Percentiles rank a stretch among this genome's conserved stretches.
phyloP scores from a whole-genome alignment of 2,329 filamentous ascomycete genomes.

The Penicillium sp. region DNA sequence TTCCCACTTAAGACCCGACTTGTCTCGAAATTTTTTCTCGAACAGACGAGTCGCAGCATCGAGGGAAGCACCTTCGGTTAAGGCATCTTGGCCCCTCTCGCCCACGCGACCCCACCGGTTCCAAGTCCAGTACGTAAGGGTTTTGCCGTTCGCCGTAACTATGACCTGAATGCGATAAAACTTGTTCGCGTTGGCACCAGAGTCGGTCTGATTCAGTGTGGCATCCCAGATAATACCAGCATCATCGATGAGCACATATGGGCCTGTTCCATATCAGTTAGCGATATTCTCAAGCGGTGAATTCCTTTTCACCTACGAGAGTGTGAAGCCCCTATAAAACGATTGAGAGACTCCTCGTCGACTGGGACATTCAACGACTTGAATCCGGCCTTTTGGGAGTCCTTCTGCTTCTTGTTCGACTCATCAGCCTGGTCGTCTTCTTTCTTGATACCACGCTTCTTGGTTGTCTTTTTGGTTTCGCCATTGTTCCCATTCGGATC shows the following conservation, averaged over 20 bases:
- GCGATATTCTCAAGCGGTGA: not conserved
- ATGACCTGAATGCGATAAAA: conserved; percentile 76
- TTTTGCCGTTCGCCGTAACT: not conserved
- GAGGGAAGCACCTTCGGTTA: conserved; percentile 45
- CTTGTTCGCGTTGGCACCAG: conserved; percentile 76
- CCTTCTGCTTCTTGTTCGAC: conserved; percentile 45
- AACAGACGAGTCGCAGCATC: conserved; percentile 50
- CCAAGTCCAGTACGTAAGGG: conserved; percentile 63
- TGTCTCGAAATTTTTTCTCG: conserved; percentile 62
- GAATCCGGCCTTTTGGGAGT: conserved; percentile 50
- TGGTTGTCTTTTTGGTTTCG: conserved; percentile 25
- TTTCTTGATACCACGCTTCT: conserved; percentile 22
- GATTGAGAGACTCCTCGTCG: conserved; percentile 43
- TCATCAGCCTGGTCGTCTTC: conserved; percentile 4
- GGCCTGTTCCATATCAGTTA: not conserved
- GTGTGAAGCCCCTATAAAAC: not conserved
- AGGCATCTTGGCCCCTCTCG: conserved; percentile 52
- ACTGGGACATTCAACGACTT: conserved; percentile 51
- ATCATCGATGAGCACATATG: conserved; percentile 67
- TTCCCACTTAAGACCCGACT: conserved; percentile 57
- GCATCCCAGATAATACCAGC: conserved; percentile 75
- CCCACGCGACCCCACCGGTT: conserved; percentile 81
- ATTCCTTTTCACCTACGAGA: not conserved
- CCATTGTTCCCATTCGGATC: not conserved
- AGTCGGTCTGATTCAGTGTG: conserved; percentile 77